Conservation (phyloP, 23 red algal genomes). For the Chondrus crispus region DNA sequence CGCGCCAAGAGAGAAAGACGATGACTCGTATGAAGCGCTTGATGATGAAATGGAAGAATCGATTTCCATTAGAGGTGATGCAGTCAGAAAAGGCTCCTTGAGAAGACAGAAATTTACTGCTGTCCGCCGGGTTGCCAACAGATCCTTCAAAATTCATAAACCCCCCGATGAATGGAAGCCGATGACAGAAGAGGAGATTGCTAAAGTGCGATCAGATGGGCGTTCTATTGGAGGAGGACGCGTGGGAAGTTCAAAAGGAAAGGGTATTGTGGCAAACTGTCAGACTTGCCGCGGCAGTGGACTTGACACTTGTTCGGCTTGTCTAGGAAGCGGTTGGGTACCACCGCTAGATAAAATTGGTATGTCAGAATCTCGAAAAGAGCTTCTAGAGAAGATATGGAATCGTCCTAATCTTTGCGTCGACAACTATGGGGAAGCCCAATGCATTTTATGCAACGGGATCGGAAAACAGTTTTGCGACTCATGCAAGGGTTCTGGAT, state of each 20-base stretch:
- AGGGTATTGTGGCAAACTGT: slow-evolving; percentile 35
- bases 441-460: slow-evolving; percentile 52
- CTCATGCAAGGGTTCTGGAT: slow-evolving; percentile 45
- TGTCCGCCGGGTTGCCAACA: slow-evolving; percentile 3
- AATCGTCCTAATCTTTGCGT: slow-evolving; percentile 34
- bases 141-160: not conserved
- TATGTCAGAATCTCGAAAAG: not conserved
- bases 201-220: slow-evolving; percentile 1
- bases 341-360: not conserved
- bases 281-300: slow-evolving; percentile 17
- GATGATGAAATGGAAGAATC: not conserved
- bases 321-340: slow-evolving; percentile 40
- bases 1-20: too few relatives aligned
- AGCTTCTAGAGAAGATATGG: slow-evolving; percentile 40
- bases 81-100: not conserved
- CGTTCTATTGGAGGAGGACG: not conserved
- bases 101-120: slow-evolving; percentile 24
- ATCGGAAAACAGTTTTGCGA: slow-evolving; percentile 64
- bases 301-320: slow-evolving; percentile 31
- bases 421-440: slow-evolving; percentile 21
- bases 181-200: slow-evolving; percentile 4
- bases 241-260: not conserved
- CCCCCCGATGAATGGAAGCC: slow-evolving; percentile 46
- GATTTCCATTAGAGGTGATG: not conserved
- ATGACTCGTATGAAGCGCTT: not conserved